These are phyloP conservation scores for Wallacemonas rigidus DNA, from an alignment of 208 protist genomes.

Conservation along the genomic window DNA sequence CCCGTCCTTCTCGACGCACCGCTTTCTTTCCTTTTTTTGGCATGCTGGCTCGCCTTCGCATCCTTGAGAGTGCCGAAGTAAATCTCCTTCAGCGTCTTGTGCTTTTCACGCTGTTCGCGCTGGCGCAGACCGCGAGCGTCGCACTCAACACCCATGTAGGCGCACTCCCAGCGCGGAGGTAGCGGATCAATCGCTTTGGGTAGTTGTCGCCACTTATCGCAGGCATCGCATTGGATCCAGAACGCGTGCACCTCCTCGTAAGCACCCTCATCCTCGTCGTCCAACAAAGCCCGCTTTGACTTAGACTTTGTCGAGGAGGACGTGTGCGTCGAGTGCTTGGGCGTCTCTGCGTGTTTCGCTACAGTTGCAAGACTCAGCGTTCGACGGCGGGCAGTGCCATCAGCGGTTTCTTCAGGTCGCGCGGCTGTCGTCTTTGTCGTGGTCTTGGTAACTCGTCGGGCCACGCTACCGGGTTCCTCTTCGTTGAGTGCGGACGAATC, in stretches of 20 bases:
- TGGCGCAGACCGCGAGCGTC: background rate
- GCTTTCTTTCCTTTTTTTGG: conserved; percentile 1
- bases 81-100: background rate
- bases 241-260: conserved; percentile 33
- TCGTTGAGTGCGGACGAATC: no score
- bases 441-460: background rate
- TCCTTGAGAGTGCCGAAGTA: background rate
- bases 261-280: conserved; percentile 2
- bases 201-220: conserved; percentile 44
- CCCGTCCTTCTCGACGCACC: background rate
- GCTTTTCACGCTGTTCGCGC: background rate
- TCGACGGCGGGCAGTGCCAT: background rate
- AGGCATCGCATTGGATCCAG: conserved; percentile 58
- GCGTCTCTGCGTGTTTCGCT: background rate
- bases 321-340: background rate
- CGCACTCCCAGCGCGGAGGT: conserved; percentile 58
- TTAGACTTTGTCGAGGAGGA: background rate
- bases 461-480: no score
- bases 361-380: background rate
- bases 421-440: background rate
- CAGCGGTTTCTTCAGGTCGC: background rate
- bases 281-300: background rate
- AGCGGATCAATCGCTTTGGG: conserved; percentile 30
- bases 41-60: conserved; percentile 5
- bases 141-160: conserved; percentile 35